Evolutionary conservation across 331 rosid species (phyloP).

Genomic region (Acacia pycnantha): DNA sequence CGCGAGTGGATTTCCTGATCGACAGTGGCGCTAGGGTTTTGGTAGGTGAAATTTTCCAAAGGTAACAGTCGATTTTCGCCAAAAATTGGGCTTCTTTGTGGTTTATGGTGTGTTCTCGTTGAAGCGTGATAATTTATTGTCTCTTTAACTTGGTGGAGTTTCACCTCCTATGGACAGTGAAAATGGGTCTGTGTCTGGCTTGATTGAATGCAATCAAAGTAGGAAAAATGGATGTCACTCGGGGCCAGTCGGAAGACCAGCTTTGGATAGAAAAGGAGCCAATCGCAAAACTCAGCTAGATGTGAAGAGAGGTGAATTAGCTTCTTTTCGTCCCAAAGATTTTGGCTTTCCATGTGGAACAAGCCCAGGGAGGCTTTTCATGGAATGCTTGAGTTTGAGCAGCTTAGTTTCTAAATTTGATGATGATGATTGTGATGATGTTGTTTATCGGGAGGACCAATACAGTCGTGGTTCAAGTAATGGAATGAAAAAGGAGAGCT

Average conservation of each 20-base stretch:
- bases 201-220: constrained; percentile 39
- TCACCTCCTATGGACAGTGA: constrained; percentile 40
- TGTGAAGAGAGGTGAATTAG: constrained; percentile 54
- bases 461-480: constrained; percentile 42
- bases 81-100: too few relatives aligned
- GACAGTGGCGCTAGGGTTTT: too few relatives aligned
- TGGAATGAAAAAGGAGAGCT: constrained; percentile 44
- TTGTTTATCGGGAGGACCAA: constrained; percentile 40
- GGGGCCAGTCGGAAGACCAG: constrained; percentile 32
- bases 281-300: constrained; percentile 40
- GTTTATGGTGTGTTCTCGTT: too few relatives aligned
- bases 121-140: too few relatives aligned
- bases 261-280: constrained; percentile 41
- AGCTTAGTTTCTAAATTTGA: constrained; percentile 57
- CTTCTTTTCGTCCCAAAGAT: constrained; percentile 56
- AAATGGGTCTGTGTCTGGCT: constrained; percentile 29
- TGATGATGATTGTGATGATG: constrained; percentile 28
- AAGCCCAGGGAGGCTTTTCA: constrained; percentile 81
- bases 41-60: too few relatives aligned
- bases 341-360: constrained; percentile 70
- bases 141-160: constrained; percentile 40
- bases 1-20: too few relatives aligned
- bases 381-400: constrained; percentile 79
- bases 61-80: too few relatives aligned
- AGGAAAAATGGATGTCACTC: constrained; percentile 40